Percentiles rank a stretch among this genome's conserved stretches.
Evolutionary conservation across 2,329 filamentous ascomycete genomes (phyloP).

Genomic region (Botrytis medusae): DNA sequence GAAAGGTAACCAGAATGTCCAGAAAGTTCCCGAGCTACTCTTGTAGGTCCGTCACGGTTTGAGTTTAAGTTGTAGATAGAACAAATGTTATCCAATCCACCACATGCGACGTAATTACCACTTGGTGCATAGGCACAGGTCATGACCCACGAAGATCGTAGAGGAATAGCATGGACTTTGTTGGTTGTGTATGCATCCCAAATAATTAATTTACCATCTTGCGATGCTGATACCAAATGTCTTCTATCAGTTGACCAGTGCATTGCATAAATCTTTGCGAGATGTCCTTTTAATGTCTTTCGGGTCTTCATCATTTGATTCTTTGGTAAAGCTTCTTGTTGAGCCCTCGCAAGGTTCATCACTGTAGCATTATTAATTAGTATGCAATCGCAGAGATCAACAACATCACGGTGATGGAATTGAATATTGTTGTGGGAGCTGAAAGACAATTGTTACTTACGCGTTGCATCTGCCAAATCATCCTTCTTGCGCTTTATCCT

Average conservation of each 20-base stretch:
- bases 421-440: constrained; percentile 1
- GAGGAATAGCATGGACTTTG: constrained; percentile 97
- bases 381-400: constrained; percentile 11
- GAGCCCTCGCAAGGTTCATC: constrained; percentile 86
- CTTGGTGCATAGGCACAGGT: constrained; percentile 98
- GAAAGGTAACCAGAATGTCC: constrained; percentile 96
- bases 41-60: constrained; percentile 89
- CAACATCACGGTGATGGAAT: neutral
- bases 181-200: constrained; percentile 99
- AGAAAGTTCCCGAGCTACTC: constrained; percentile 91
- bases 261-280: constrained; percentile 99
- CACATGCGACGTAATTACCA: constrained; percentile 97
- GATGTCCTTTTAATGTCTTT: constrained; percentile 93
- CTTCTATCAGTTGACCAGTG: constrained; percentile 99
- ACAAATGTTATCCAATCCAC: constrained; percentile 98
- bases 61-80: constrained; percentile 99
- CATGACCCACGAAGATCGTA: constrained; percentile 99
- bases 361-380: constrained; percentile 54
- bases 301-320: constrained; percentile 96
- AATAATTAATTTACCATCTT: constrained; percentile 99
- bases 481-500: constrained; percentile 99
- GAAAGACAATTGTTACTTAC: constrained; percentile 59
- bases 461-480: constrained; percentile 94
- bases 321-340: constrained; percentile 87
- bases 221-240: constrained; percentile 95